A percentile compares a stretch with the other conserved stretches of the same genome.
phyloP scores from a whole-genome alignment of 1,284 basidiomycete species.

The Moesziomyces globuligerus region DNA sequence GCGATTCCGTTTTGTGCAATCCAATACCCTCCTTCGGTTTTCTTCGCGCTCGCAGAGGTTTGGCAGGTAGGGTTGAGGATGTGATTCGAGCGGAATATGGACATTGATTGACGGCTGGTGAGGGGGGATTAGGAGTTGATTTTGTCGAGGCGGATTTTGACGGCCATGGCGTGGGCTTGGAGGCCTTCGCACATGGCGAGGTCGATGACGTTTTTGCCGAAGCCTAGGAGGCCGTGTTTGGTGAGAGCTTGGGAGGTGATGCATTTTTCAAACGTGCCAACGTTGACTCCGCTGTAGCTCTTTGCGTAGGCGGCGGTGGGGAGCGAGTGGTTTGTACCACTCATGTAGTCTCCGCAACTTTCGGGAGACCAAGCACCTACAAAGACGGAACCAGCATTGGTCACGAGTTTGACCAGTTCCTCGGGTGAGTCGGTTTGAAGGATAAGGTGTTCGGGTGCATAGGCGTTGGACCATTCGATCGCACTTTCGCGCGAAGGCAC shows the following conservation, averaged over 20 bases:
- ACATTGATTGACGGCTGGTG: not conserved
- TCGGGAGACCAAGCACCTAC: constrained; percentile 80
- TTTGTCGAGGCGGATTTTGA: constrained; percentile 64
- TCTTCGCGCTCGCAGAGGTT: too few relatives aligned
- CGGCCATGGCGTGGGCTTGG: constrained; percentile 82
- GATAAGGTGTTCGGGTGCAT: constrained; percentile 78
- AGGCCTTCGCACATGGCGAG: constrained; percentile 95
- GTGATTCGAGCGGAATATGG: too few relatives aligned
- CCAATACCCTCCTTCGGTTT: too few relatives aligned
- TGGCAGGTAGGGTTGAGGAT: too few relatives aligned
- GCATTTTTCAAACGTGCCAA: constrained; percentile 96
- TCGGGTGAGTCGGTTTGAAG: constrained; percentile 56
- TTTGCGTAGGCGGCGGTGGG: constrained; percentile 81
- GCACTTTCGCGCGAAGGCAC: constrained; percentile 78
- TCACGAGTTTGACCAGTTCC: constrained; percentile 54
- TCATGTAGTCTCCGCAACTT: constrained; percentile 97
- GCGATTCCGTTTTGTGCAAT: too few relatives aligned
- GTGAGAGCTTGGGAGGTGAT: constrained; percentile 96
- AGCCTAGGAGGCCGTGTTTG: constrained; percentile 76
- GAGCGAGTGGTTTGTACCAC: constrained; percentile 94
- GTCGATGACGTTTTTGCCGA: constrained; percentile 89
- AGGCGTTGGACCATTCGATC: constrained; percentile 90
- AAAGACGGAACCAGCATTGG: constrained; percentile 85
- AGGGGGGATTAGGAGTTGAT: constrained; percentile 1
- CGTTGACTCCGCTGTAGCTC: constrained; percentile 98